Conservation (phyloP, 345 rosid genomes). For the Aquilaria malaccensis region DNA sequence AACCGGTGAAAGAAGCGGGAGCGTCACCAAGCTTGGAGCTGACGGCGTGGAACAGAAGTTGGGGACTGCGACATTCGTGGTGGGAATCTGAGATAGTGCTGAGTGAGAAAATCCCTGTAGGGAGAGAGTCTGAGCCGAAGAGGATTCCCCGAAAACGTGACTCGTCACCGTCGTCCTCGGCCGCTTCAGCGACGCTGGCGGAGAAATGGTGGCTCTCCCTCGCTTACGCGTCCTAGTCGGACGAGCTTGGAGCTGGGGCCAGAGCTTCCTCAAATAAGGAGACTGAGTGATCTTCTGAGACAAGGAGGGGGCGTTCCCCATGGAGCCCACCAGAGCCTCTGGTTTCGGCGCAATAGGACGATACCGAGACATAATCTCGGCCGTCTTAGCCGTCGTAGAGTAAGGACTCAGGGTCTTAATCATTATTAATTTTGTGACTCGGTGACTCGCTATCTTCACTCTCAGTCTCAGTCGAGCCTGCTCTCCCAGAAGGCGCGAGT, state of each 20-base stretch:
- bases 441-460: too few species aligned
- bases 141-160: conserved; percentile 18
- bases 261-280: conserved; percentile 66
- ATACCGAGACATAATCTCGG: conserved; percentile 90
- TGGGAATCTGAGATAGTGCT: conserved; percentile 31
- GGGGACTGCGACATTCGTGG: conserved; percentile 21
- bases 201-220: conserved; percentile 51
- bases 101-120: conserved; percentile 29
- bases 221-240: conserved; percentile 88
- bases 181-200: conserved; percentile 45
- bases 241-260: conserved; percentile 86
- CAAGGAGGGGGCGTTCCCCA: conserved; percentile 35
- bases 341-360: conserved; percentile 96
- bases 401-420: conserved; percentile 56
- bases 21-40: conserved; percentile 50
- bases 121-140: conserved; percentile 22
- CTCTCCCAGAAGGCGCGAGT: too few species aligned
- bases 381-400: conserved; percentile 56
- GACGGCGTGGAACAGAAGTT: conserved; percentile 23
- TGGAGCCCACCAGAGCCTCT: conserved; percentile 23
- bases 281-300: conserved; percentile 66
- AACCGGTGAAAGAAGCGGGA: conserved; percentile 59
- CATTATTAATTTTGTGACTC: conserved; percentile 23
- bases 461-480: not conserved
- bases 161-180: conserved; percentile 17